Evolutionary conservation across 805 yeast species (phyloP).

Genomic region (Lachancea thermotolerans): DNA sequence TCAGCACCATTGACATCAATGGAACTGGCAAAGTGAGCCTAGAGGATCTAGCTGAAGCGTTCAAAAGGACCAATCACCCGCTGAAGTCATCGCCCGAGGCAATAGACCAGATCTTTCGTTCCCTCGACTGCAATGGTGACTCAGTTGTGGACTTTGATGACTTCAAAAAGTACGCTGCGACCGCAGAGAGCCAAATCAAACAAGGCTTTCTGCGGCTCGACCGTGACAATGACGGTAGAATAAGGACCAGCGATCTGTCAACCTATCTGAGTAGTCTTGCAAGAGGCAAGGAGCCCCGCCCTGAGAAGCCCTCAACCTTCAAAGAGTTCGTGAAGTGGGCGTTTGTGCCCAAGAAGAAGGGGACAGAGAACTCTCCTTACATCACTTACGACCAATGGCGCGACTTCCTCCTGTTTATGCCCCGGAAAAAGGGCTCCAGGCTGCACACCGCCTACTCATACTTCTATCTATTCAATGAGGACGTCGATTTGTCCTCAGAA

Average conservation of each 20-base stretch:
- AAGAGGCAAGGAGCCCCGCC: slow-evolving; percentile 9
- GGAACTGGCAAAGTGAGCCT: slow-evolving; percentile 34
- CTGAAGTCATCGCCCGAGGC: slow-evolving; percentile 54
- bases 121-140: slow-evolving; percentile 55
- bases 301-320: slow-evolving; percentile 11
- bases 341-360: slow-evolving; percentile 12
- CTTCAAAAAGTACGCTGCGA: slow-evolving; percentile 55
- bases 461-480: slow-evolving; percentile 53
- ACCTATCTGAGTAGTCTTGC: slow-evolving; percentile 55
- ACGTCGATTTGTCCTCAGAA: slow-evolving; percentile 76
- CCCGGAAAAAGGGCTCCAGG: slow-evolving; percentile 69
- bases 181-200: slow-evolving; percentile 66
- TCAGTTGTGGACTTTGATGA: slow-evolving; percentile 54
- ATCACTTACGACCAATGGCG: slow-evolving; percentile 84
- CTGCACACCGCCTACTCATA: slow-evolving; percentile 74
- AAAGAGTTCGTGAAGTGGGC: slow-evolving; percentile 29
- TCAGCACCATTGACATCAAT: slow-evolving; percentile 38
- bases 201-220: slow-evolving; percentile 65
- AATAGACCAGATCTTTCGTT: slow-evolving; percentile 46
- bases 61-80: slow-evolving; percentile 52
- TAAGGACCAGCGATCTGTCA: slow-evolving; percentile 59
- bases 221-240: slow-evolving; percentile 63
- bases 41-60: slow-evolving; percentile 34
- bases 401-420: slow-evolving; percentile 74
- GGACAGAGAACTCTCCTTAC: slow-evolving; percentile 32